These are phyloP conservation scores for Fomes fomentarius DNA, from an alignment of 1,284 basidiomycete genomes.

Conservation along the genomic window DNA sequence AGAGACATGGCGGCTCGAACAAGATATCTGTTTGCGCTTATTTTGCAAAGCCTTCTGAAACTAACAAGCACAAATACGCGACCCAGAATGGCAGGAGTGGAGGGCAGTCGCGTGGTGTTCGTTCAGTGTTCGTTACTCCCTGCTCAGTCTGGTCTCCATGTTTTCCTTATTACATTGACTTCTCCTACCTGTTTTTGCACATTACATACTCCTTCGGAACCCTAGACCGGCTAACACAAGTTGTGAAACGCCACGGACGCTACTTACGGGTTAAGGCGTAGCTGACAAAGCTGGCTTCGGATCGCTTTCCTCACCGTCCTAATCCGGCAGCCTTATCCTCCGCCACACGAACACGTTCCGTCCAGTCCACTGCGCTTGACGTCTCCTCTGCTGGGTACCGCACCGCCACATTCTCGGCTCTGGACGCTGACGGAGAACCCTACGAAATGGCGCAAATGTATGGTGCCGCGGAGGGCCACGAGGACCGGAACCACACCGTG, in stretches of 20 bases:
- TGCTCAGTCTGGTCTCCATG: background rate
- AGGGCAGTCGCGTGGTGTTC: background rate
- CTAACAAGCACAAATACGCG: constrained; percentile 31
- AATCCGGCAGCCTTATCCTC: constrained; percentile 10
- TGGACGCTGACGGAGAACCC: constrained; percentile 23
- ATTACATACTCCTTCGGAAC: background rate
- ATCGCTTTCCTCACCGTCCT: constrained; percentile 10
- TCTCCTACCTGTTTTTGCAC: background rate
- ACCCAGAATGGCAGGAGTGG: background rate
- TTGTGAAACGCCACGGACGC: background rate
- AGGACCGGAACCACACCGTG: constrained; percentile 14
- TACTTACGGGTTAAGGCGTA: background rate
- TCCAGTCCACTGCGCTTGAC: constrained; percentile 19
- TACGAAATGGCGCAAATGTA: constrained; percentile 70
- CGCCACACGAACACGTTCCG: constrained; percentile 3
- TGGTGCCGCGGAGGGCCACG: constrained; percentile 45
- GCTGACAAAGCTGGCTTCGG: constrained; percentile 24
- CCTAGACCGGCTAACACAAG: background rate
- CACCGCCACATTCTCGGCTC: constrained; percentile 8
- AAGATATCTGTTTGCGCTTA: constrained; percentile 25
- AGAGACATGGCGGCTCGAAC: constrained; percentile 43
- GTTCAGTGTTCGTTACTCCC: background rate
- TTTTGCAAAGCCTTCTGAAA: constrained; percentile 32
- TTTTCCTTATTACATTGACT: background rate
- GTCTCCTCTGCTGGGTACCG: constrained; percentile 15